These are phyloP conservation scores for Priceomyces haplophilus DNA, from an alignment of 805 yeast genomes.

Conservation along the genomic window DNA sequence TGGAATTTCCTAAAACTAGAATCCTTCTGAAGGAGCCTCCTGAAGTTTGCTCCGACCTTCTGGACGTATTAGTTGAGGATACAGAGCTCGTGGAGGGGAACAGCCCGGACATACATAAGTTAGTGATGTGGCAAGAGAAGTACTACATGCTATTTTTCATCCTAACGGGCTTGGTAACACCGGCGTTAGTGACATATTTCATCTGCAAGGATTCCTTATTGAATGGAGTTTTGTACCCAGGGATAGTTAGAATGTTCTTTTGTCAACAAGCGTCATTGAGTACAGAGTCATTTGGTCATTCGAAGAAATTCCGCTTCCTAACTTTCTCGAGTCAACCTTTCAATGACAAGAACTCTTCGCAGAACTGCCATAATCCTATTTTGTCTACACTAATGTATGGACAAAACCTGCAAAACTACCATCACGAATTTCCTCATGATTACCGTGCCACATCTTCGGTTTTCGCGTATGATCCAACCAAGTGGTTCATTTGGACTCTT, in stretches of 20 bases:
- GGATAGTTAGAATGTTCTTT: constrained; percentile 63
- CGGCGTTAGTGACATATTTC: constrained; percentile 22
- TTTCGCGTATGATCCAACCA: constrained; percentile 85
- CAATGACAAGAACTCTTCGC: constrained; percentile 61
- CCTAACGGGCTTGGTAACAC: constrained; percentile 29
- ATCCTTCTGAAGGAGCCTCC: constrained; percentile 29
- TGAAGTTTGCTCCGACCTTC: not conserved
- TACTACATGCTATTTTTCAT: constrained; percentile 26
- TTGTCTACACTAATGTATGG: constrained; percentile 74
- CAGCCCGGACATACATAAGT: constrained; percentile 15
- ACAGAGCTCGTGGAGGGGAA: constrained; percentile 14
- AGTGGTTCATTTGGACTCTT: constrained; percentile 60
- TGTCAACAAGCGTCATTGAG: constrained; percentile 80
- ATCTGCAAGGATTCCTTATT: constrained; percentile 28
- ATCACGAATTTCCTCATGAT: constrained; percentile 93
- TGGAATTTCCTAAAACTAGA: constrained; percentile 27
- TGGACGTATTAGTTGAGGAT: constrained; percentile 3
- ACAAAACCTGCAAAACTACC: constrained; percentile 90
- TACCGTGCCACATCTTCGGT: constrained; percentile 71
- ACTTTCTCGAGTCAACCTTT: constrained; percentile 57
- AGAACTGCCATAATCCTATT: constrained; percentile 57
- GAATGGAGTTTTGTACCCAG: constrained; percentile 60
- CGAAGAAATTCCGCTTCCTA: constrained; percentile 49
- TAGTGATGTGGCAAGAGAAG: constrained; percentile 36
- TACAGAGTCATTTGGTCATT: constrained; percentile 82